Base-by-base conservation (phyloP, 139 green algal genomes). In the Limnomonas spitsbergensis region DNA sequence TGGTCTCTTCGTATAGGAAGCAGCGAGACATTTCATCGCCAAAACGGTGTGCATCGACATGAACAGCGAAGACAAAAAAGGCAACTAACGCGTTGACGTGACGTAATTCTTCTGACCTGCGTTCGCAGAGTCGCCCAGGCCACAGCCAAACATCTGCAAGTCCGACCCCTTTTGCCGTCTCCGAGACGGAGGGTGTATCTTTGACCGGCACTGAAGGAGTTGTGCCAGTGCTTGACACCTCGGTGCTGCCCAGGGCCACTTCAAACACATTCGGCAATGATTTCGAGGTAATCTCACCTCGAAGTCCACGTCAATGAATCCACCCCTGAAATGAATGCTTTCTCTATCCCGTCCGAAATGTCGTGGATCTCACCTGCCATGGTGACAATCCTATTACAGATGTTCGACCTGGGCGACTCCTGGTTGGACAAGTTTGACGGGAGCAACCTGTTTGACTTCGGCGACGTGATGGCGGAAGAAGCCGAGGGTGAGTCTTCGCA, bases 341-440 rank as follows among this genome's bases (percentile, higher is more conserved):
- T 24, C 7, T 7, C 36, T n/a, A 9, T 32, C 9, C 4, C 68
- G 20, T n/a, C 68, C 36, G 34, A 14, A 32, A 24, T 32, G 35
- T 29, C 68, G 20, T 42, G 24, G n/a, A n/a, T n/a, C n/a, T n/a
- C n/a, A n/a, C n/a, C n/a, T n/a, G n/a, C n/a, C n/a, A n/a, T n/a
- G n/a, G n/a, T n/a, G n/a, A n/a, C n/a, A n/a, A n/a, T n/a, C n/a
- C n/a, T n/a, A n/a, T n/a, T n/a, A n/a, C 7, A 74, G 24, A n/a
- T 74, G 35, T 74, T 74, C 36, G 68, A 47, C 68, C 14, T 74
- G 35, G 68, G 29, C 29, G 36, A 40, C 24, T 9, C 4, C 4
- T 74, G 68, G 68, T 32, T 74, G 68, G 68, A 74, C 14, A 74
- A 74, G 36, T 32, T 74, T 42, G 68, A 74, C 35, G 9, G 36